phyloP scores from a whole-genome alignment of 345 rosid genomes.

The Salix viminalis region DNA sequence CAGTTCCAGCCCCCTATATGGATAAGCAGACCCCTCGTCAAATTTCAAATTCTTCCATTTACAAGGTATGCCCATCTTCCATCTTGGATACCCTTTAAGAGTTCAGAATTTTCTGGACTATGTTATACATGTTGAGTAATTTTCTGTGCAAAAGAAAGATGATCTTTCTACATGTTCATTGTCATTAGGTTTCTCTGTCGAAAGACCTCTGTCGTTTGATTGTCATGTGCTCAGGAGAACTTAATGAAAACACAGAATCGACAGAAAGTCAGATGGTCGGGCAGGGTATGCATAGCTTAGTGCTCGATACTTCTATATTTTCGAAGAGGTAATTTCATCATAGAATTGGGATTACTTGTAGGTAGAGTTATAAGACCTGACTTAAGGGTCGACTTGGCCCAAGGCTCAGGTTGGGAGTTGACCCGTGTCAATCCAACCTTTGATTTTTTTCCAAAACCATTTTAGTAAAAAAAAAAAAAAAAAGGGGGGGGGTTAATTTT shows the following conservation, averaged over 20 bases:
- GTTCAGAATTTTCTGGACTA: neutral
- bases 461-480: no score
- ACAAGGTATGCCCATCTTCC: slow-evolving; percentile 44
- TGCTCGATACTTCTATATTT: slow-evolving; percentile 81
- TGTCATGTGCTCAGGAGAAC: slow-evolving; percentile 78
- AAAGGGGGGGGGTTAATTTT: no score
- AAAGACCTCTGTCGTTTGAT: slow-evolving; percentile 78
- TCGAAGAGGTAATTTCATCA: slow-evolving; percentile 53
- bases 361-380: no score
- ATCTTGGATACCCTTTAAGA: neutral
- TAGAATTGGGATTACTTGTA: slow-evolving; percentile 10
- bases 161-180: slow-evolving; percentile 12
- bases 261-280: slow-evolving; percentile 26
- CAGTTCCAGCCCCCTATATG: slow-evolving; percentile 36
- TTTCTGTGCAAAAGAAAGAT: slow-evolving; percentile 11
- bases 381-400: no score
- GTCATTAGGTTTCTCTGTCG: slow-evolving; percentile 72
- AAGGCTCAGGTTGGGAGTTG: no score
- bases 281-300: slow-evolving; percentile 50
- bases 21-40: slow-evolving; percentile 36
- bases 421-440: no score
- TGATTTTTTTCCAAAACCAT: no score
- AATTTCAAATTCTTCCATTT: slow-evolving; percentile 53
- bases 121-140: neutral
- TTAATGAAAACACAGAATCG: slow-evolving; percentile 44